phyloP scores from a whole-genome alignment of 148 eudicot species.

The Vaccinium myrtillus region DNA sequence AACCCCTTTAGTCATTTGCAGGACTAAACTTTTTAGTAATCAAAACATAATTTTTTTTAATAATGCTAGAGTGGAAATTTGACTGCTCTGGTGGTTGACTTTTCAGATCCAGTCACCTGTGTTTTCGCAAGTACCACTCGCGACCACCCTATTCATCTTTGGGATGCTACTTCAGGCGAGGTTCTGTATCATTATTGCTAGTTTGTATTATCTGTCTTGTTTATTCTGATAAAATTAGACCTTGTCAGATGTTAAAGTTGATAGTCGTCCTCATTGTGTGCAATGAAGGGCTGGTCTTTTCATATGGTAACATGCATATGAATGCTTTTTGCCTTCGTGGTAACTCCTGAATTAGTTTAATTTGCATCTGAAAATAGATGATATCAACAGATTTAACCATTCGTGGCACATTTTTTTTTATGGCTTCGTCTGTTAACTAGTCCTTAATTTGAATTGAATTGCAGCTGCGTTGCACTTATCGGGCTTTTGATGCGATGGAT shows the following conservation, averaged over 20 bases:
- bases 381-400: background rate
- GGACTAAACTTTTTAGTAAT: background rate
- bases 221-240: background rate
- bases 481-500: conserved; percentile 98
- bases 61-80: conserved; percentile 4
- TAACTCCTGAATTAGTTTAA: background rate
- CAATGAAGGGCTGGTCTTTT: background rate
- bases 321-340: background rate
- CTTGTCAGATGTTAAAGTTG: background rate
- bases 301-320: background rate
- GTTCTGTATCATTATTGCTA: conserved; percentile 42
- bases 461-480: conserved; percentile 96
- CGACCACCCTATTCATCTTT: conserved; percentile 97
- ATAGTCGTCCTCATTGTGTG: background rate
- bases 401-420: background rate
- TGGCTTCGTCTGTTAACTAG: background rate
- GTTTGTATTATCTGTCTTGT: background rate
- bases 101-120: conserved; percentile 77
- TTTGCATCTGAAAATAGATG: background rate
- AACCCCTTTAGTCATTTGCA: conserved; percentile 7
- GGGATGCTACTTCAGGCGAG: conserved; percentile 98
- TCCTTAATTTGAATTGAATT: conserved; percentile 17
- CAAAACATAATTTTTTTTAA: too few relatives aligned
- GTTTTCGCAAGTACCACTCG: conserved; percentile 95
- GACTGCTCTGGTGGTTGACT: conserved; percentile 7